Conservation (phyloP, 305 asterid genomes). For the Ajuga reptans region DNA sequence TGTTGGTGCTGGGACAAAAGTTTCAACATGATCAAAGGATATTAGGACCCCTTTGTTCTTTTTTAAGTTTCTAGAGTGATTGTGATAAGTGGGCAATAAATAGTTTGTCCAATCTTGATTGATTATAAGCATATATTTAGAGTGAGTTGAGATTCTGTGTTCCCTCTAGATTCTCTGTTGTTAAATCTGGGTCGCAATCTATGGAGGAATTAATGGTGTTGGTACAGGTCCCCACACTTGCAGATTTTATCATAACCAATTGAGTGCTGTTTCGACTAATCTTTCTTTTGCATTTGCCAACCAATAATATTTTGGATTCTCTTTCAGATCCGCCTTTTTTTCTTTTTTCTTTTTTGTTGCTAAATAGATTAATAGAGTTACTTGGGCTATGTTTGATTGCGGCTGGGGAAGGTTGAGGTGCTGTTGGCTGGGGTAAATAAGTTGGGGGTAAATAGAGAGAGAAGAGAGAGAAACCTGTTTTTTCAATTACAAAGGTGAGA, state of each 20-base stretch:
- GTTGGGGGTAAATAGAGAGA: too few relatives aligned
- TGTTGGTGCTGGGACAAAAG: too few relatives aligned
- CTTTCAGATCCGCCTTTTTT: slow-evolving; percentile 1
- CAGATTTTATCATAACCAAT: slow-evolving; percentile 9
- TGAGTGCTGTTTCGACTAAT: slow-evolving; percentile 12
- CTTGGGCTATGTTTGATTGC: too few relatives aligned
- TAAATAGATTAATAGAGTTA: too few relatives aligned
- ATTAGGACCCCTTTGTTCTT: too few relatives aligned
- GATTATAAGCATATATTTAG: too few relatives aligned
- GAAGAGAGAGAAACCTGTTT: too few relatives aligned
- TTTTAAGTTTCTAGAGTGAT: not conserved
- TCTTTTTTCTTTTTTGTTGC: not conserved
- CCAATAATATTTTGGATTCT: not conserved
- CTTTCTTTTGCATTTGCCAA: not conserved
- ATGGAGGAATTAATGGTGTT: not conserved
- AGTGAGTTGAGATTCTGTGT: not conserved
- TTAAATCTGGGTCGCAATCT: not conserved
- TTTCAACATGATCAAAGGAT: too few relatives aligned
- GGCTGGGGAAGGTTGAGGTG: too few relatives aligned
- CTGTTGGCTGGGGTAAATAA: too few relatives aligned
- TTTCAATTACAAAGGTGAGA: too few relatives aligned
- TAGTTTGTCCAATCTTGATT: not conserved
- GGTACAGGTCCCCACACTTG: not conserved
- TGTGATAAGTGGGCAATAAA: not conserved
- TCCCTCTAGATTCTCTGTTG: not conserved